Percentiles rank a stretch among this genome's conserved stretches.
Evolutionary conservation across 2,329 filamentous ascomycete genomes (phyloP).

Genomic region (Diaporthe vaccinii): DNA sequence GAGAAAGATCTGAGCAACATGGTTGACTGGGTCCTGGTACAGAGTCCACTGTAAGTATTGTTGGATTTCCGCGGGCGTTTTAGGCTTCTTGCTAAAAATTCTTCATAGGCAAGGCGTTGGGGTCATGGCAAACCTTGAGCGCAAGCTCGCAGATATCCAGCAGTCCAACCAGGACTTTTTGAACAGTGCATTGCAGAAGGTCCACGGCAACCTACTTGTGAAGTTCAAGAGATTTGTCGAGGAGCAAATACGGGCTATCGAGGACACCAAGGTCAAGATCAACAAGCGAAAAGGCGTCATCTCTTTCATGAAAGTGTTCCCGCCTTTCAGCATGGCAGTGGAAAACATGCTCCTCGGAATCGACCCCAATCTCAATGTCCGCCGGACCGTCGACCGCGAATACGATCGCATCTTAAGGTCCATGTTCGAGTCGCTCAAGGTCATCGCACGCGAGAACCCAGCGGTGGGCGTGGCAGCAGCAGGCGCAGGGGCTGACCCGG

Average conservation of each 20-base stretch:
- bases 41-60: slow-evolving; percentile 82
- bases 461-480: slow-evolving; percentile 57
- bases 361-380: slow-evolving; percentile 72
- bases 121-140: slow-evolving; percentile 84
- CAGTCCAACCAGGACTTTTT: slow-evolving; percentile 96
- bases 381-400: slow-evolving; percentile 85
- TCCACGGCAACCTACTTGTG: slow-evolving; percentile 80
- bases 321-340: slow-evolving; percentile 83
- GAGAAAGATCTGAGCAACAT: slow-evolving; percentile 82
- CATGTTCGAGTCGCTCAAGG: slow-evolving; percentile 97
- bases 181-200: slow-evolving; percentile 80
- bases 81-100: slow-evolving; percentile 39
- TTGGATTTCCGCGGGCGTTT: background rate
- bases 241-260: slow-evolving; percentile 93
- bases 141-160: slow-evolving; percentile 81
- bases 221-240: slow-evolving; percentile 92
- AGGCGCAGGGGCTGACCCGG: slow-evolving; percentile 64
- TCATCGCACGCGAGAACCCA: slow-evolving; percentile 84
- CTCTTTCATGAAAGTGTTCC: slow-evolving; percentile 94
- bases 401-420: slow-evolving; percentile 91
- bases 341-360: slow-evolving; percentile 83
- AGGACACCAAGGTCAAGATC: slow-evolving; percentile 98
- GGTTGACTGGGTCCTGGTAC: slow-evolving; percentile 84
- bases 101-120: slow-evolving; percentile 84
- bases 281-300: slow-evolving; percentile 99